Base-by-base conservation (phyloP, 208 protist genomes). In the Acanthamoeba divionensis region DNA sequence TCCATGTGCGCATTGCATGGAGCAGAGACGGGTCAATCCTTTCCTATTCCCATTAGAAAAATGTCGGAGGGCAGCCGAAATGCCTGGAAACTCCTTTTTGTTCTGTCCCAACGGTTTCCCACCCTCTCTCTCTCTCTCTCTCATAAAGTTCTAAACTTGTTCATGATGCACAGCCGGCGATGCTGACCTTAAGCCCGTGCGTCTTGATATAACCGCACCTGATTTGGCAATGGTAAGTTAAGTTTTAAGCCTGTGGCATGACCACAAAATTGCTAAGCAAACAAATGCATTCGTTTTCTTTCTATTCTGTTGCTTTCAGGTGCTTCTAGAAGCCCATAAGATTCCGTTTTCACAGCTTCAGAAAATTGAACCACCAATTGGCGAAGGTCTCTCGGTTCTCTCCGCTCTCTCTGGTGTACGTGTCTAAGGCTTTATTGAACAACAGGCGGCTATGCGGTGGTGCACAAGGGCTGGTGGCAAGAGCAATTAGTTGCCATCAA, bases 141-240 rank as follows among this genome's bases (percentile, higher is more conserved):
- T 79, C n/a, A 24, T 24, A 9, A 31, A n/a, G 12, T 29, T 29
- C 10, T 82, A 5, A 44, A 21, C 38, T 57, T 55, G 1, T 24
- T 52, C 6, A 7, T 9, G 24, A 75, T 10, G 24, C 52, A 57
- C 52, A 12, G 47, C 45, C 2, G 67, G 54, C 15, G 54, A 50
- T 50, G 67, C 24, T 15, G 71, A 82, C 31, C 38, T 52, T 4
- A 82, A 57, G 29, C 54, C 55, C 9, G 79, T 87, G 18, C 79
- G 79, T 8, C 44, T 87, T 52, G 79, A 87, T 57, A 7, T 50
- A 24, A 18, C 52, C 7, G 79, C 55, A 21, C 79, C 79, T 0
- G 79, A 87, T 13, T 15, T 87, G 79, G 79, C 79, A 18, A 63
- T 87, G 57, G 79, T 87, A n/a, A n/a, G n/a, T n/a, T n/a, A n/a